phyloP scores from a whole-genome alignment of 129 eudicot genomes.

The Lactuca saligna region DNA sequence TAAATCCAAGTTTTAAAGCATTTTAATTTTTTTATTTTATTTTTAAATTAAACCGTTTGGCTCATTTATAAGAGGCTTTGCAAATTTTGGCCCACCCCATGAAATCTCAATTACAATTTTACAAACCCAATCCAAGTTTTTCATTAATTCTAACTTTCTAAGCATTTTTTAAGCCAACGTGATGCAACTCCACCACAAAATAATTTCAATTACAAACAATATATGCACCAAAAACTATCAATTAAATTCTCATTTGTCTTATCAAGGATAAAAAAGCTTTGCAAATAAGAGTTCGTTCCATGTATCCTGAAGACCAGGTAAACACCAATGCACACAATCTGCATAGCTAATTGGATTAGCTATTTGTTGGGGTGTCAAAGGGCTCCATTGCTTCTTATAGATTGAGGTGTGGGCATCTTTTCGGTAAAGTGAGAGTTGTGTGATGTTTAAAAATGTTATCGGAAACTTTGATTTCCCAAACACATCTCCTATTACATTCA shows the following conservation, averaged over 20 bases:
- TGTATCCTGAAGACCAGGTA: conserved; percentile 81
- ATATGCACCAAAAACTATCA: conserved; percentile 25
- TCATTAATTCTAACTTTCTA: too few species aligned
- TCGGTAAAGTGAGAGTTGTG: conserved; percentile 68
- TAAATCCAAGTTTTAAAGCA: too few species aligned
- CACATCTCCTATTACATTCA: conserved; percentile 56
- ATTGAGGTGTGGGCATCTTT: conserved; percentile 89
- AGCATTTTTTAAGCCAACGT: background rate
- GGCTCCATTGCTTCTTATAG: conserved; percentile 79
- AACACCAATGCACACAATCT: conserved; percentile 83
- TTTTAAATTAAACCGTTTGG: too few species aligned
- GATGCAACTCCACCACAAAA: background rate
- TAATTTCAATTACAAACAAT: conserved; percentile 17
- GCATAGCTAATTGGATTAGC: conserved; percentile 71
- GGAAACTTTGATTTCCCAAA: conserved; percentile 61
- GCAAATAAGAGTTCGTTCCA: conserved; percentile 81
- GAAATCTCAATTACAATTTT: background rate
- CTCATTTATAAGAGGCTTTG: background rate
- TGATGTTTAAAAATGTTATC: conserved; percentile 66
- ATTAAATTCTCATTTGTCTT: background rate
- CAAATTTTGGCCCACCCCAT: conserved; percentile 4
- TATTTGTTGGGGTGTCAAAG: conserved; percentile 63
- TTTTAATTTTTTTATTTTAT: too few species aligned
- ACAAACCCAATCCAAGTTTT: background rate
- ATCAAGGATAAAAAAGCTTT: conserved; percentile 69